These are phyloP conservation scores for Pseudocercospora pini-densiflorae DNA, from an alignment of 2,329 filamentous ascomycete species.

Conservation along the genomic window DNA sequence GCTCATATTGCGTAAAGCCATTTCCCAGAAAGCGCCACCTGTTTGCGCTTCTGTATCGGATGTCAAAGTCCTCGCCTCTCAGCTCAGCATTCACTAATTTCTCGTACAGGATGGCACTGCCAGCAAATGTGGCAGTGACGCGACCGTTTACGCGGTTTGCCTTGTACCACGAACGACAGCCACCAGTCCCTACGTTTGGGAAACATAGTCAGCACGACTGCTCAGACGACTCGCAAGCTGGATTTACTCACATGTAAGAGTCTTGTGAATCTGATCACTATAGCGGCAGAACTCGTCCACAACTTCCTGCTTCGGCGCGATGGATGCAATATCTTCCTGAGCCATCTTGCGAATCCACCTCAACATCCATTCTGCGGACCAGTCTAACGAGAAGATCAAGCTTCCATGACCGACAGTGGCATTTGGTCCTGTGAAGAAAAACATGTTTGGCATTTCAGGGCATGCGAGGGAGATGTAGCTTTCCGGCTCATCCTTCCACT, in stretches of 20 bases:
- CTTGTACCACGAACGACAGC: constrained; percentile 32
- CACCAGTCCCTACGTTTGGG: not conserved
- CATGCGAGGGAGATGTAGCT: constrained; percentile 35
- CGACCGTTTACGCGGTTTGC: constrained; percentile 28
- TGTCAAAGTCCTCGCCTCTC: constrained; percentile 54
- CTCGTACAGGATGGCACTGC: constrained; percentile 33
- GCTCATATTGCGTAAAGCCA: constrained; percentile 35
- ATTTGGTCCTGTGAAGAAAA: constrained; percentile 34
- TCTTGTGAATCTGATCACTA: constrained; percentile 51
- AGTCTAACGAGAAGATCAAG: constrained; percentile 30
- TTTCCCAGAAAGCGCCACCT: constrained; percentile 54
- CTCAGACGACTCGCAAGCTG: not conserved
- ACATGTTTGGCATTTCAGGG: constrained; percentile 39
- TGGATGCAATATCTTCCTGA: constrained; percentile 30
- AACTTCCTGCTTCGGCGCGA: constrained; percentile 31
- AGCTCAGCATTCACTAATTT: constrained; percentile 41
- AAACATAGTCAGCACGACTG: not conserved
- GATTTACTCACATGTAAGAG: constrained; percentile 21
- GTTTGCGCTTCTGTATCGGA: constrained; percentile 50
- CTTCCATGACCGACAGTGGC: constrained; percentile 30
- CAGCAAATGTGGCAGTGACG: constrained; percentile 31
- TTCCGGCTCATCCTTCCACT: constrained; percentile 36
- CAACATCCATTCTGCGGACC: constrained; percentile 51
- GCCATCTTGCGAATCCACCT: constrained; percentile 43
- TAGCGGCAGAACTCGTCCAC: constrained; percentile 32